phyloP scores from a whole-genome alignment of 2,329 filamentous ascomycete genomes.

The Thielaviopsis cerberus region DNA sequence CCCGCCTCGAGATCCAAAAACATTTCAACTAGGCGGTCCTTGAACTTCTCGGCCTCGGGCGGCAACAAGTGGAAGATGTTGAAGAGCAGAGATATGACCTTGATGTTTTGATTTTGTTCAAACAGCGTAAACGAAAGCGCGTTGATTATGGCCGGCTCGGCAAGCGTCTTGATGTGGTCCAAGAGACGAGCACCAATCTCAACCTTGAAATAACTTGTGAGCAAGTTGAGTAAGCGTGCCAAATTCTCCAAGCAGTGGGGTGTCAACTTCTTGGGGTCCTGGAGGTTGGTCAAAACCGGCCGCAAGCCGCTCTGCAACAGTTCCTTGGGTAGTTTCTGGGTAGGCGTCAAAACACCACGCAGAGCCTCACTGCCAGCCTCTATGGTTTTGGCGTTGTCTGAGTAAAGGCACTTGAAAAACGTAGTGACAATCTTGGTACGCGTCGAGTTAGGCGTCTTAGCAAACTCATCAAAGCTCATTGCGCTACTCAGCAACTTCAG shows the following conservation, averaged over 20 bases:
- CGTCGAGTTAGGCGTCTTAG: slow-evolving; percentile 44
- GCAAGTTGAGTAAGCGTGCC: slow-evolving; percentile 67
- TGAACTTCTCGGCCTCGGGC: slow-evolving; percentile 73
- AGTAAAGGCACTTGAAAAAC: slow-evolving; percentile 96
- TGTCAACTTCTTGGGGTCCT: slow-evolving; percentile 77
- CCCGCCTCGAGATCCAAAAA: slow-evolving; percentile 78
- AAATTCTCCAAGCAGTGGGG: slow-evolving; percentile 82
- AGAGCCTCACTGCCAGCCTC: slow-evolving; percentile 83
- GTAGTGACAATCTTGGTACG: slow-evolving; percentile 67
- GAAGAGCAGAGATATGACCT: slow-evolving; percentile 83
- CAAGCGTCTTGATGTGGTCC: slow-evolving; percentile 82
- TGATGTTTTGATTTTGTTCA: slow-evolving; percentile 83
- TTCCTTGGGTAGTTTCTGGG: slow-evolving; percentile 85
- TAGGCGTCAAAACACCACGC: slow-evolving; percentile 70
- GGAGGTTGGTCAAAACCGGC: slow-evolving; percentile 89
- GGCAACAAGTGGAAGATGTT: slow-evolving; percentile 96
- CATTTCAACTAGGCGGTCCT: slow-evolving; percentile 73
- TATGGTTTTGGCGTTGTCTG: slow-evolving; percentile 78
- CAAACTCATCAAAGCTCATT: slow-evolving; percentile 83
- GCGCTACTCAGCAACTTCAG: slow-evolving; percentile 84
- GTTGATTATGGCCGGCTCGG: slow-evolving; percentile 61
- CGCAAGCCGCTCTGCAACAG: slow-evolving; percentile 82
- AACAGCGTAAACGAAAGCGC: slow-evolving; percentile 88
- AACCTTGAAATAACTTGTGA: slow-evolving; percentile 98
- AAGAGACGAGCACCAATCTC: slow-evolving; percentile 88